Evolutionary conservation across 139 green algal species (phyloP), one percentile per base, ranked within the genome.

Genomic region (Picochlorum sp.): DNA sequence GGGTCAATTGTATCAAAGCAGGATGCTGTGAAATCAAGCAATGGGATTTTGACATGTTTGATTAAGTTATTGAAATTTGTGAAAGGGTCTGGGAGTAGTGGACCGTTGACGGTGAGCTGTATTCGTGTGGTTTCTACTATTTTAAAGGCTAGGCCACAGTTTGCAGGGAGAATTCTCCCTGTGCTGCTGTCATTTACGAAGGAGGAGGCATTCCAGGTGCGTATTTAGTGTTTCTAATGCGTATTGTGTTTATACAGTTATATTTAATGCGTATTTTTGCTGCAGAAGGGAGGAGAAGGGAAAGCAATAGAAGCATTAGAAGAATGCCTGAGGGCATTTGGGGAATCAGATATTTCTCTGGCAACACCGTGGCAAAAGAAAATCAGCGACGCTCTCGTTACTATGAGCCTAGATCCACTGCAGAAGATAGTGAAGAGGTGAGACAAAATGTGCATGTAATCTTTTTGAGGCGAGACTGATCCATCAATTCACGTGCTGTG

Each of bases 131-230:
- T 63, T 2, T 66, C 45, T 4, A 30, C 38, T 6, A 45, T 85
- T 20, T 64, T 69, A 4, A 47, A 71, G 67, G 72, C 77, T 66
- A 68, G 77, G 28, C 68, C 77, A 8, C 66, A 78, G 49, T 76
- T 85, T 47, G 24, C 79, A 16, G 70, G 60, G 28, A 69, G 70
- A 34, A 6, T 82, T 30, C 21, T 82, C 59, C 76, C 76, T 15
- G 30, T 68, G 1, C 61, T 86, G 38, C 51, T 86, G 47, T 61
- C 63, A 15, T 24, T 83, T 21, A 67, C 69, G 4, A 60, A 49
- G 20, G 47, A 20, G n/a, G 47, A 54, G 6, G n/a, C 47, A 26
- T 26, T 54, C 6, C 16, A 54, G 47, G 47, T 54, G n/a, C 16
- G 47, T 20, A 26, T 20, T 21, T 13, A 3, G n/a, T 6, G 8